Evolutionary conservation across 179 eudicot species (phyloP).

Genomic region (Camellia oleifera): DNA sequence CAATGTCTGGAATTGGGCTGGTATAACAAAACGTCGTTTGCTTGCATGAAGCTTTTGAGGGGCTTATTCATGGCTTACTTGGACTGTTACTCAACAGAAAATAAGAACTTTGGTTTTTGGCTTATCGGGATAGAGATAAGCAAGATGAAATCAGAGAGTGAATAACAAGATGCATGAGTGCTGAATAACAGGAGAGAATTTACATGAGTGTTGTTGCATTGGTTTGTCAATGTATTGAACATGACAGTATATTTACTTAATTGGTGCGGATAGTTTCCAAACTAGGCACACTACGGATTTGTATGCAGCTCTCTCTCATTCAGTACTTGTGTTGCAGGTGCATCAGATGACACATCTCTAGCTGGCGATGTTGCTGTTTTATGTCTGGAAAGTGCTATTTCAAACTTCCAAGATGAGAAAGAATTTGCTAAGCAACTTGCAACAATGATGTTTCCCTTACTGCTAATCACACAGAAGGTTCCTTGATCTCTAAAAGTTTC

Average conservation of each 20-base stretch:
- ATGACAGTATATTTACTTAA: background rate
- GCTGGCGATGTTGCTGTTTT: constrained; percentile 50
- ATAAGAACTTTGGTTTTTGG: too few relatives aligned
- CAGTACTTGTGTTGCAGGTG: constrained; percentile 28
- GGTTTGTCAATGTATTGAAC: background rate
- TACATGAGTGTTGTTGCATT: background rate
- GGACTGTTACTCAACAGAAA: too few relatives aligned
- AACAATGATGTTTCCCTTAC: constrained; percentile 52
- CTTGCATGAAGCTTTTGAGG: too few relatives aligned
- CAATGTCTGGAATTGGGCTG: too few relatives aligned
- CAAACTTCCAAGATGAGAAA: constrained; percentile 32
- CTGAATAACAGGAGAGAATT: background rate
- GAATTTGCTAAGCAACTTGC: constrained; percentile 52
- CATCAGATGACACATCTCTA: constrained; percentile 35
- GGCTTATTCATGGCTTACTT: too few relatives aligned
- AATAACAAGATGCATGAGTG: too few relatives aligned
- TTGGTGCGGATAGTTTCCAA: background rate
- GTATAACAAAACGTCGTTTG: too few relatives aligned
- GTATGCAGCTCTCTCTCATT: background rate
- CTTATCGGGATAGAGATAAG: too few relatives aligned
- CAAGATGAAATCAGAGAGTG: too few relatives aligned
- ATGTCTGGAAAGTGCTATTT: constrained; percentile 54
- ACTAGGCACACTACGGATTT: background rate
- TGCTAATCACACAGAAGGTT: constrained; percentile 65
- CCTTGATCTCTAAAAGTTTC: background rate